Base-by-base conservation (phyloP, 2,329 filamentous ascomycete species). In the Penicillium sp. region DNA sequence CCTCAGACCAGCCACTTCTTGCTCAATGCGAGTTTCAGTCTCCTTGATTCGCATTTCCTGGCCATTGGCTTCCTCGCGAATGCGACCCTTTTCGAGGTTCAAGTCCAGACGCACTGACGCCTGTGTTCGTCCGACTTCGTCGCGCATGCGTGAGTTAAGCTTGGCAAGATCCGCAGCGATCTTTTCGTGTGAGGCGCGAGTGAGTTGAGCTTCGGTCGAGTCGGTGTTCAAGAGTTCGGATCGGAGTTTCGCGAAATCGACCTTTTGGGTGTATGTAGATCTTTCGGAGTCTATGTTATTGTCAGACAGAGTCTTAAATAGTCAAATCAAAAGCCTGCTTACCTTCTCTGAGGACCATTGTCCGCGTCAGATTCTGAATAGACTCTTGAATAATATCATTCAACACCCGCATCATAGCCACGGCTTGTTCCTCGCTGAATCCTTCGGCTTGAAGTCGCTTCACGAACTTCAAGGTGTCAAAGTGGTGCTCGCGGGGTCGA, bases 1-100 rank as follows among this genome's bases (percentile, higher is more conserved):
- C 57, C 89, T 77, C 64, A 98, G 69, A 26, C 86, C 86, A 32
- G 91, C 91, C 44, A 93, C 89, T 75, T 97, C 93, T 73, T 97
- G 91, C 75, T 98, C 93, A 62, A 98, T 97, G 71, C 94, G 85
- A 47, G 90, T 95, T 74, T 98, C 93, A 10, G 93, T 97, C 78
- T 98, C 93, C 75, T 95, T 96, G 63, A 98, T 89, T 75, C 95
- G 94, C 71, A 98, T 82, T 70, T 98, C 93, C 73, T 97, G 93
- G 47, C 87, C 86, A 57, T 95, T 94, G 14, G 90, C 89, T 75
- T 98, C 93, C 72, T 98, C 93, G 52, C 93, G 78, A 58, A 97
- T 98, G 52, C 93, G 80, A 11, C 93, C 93, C 74, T 98, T 98
- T 66, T 98, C 93, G 37, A 98, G 74, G 69, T 97, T 98, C 51